A percentile compares a stretch with the other conserved stretches of the same genome.
Evolutionary conservation across 2,329 filamentous ascomycete species (phyloP).

Genomic region (Magnaporthales sp.): DNA sequence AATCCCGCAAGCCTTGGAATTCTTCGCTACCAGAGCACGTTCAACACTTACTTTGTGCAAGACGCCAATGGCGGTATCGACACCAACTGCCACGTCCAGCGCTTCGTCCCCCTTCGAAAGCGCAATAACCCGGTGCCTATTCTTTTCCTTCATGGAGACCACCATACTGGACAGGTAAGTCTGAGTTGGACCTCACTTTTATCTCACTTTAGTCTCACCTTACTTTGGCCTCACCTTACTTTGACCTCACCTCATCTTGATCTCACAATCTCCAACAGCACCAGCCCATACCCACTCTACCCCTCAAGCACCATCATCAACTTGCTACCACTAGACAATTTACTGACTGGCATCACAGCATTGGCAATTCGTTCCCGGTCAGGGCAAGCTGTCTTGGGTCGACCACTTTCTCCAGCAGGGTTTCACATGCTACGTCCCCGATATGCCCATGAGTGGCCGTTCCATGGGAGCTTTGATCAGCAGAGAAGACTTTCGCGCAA

Average conservation of each 20-base stretch:
- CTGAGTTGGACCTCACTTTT: neutral
- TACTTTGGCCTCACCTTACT: neutral
- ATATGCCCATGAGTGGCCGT: neutral
- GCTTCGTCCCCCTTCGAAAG: neutral
- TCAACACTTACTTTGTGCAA: neutral
- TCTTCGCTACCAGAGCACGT: neutral
- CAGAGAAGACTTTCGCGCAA: neutral
- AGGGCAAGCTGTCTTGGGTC: neutral
- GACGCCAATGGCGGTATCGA: neutral
- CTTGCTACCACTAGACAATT: neutral
- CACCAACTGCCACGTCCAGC: neutral
- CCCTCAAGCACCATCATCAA: too few relatives aligned
- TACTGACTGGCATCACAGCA: neutral
- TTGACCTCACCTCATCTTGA: neutral
- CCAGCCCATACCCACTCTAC: too few relatives aligned
- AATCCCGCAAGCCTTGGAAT: neutral
- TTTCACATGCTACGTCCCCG: neutral
- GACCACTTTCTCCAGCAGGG: neutral
- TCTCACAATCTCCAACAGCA: too few relatives aligned
- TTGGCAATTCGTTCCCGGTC: neutral
- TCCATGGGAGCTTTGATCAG: neutral
- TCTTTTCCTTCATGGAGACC: slow-evolving; percentile 10
- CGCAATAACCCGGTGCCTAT: neutral
- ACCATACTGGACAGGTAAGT: slow-evolving; percentile 8
- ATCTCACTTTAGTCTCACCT: neutral